Conservation (phyloP, 2,329 filamentous ascomycete genomes). For the Ophiostoma quercus region DNA sequence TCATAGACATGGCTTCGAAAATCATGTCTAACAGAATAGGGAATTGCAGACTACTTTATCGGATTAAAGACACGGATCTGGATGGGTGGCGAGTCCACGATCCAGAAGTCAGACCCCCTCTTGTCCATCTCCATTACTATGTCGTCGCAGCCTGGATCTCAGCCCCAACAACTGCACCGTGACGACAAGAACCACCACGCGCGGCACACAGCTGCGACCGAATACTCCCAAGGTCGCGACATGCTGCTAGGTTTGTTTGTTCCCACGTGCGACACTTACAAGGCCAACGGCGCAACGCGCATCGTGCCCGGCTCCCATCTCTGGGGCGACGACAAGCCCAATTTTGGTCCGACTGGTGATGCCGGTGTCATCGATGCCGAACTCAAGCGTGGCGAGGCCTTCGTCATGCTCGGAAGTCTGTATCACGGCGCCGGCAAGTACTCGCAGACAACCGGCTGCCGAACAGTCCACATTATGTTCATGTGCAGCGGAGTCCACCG, state of each 20-base stretch:
- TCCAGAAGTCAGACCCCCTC: constrained; percentile 8
- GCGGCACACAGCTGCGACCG: neutral
- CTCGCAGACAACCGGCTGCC: neutral
- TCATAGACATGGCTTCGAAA: neutral
- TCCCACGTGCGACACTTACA: constrained; percentile 9
- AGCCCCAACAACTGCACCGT: constrained; percentile 3
- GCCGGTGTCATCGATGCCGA: constrained; percentile 3
- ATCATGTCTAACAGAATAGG: neutral
- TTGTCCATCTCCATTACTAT: constrained; percentile 15
- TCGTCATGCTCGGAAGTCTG: constrained; percentile 1
- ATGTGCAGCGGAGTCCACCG: constrained; percentile 12
- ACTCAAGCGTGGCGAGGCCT: constrained; percentile 6
- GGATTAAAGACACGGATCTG: neutral
- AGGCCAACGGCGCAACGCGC: constrained; percentile 12
- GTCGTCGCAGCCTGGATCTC: constrained; percentile 3
- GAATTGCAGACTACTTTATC: constrained; percentile 9
- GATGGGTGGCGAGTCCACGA: constrained; percentile 11
- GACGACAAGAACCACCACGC: constrained; percentile 15
- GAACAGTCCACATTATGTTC: constrained; percentile 11
- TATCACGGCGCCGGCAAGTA: constrained; percentile 12
- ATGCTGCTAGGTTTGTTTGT: constrained; percentile 10
- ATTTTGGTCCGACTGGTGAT: constrained; percentile 5
- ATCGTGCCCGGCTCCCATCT: constrained; percentile 11
- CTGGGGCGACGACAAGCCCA: constrained; percentile 11
- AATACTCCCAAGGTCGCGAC: constrained; percentile 1